Base-by-base conservation (phyloP, 495 filamentous ascomycete genomes). In the Hypoxylon subgilvum region DNA sequence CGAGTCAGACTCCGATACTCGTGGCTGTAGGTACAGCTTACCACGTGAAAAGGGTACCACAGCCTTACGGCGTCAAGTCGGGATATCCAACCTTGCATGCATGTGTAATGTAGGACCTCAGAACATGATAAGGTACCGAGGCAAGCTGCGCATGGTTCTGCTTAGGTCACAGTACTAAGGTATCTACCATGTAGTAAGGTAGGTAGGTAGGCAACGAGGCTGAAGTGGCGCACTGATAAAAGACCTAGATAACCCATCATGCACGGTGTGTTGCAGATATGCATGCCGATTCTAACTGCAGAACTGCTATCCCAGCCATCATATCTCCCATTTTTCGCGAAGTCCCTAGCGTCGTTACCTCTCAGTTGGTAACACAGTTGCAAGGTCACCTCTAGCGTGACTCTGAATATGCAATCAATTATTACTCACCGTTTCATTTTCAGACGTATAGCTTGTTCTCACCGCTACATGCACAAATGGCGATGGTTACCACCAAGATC, bases 221-320 rank as follows among this genome's bases (percentile, higher is more conserved):
- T 58, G 55, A 58, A 40, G 31, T 51, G 23, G 44, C 32, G 22
- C 27, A 46, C 34, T 41, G 45, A 52, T 32, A 47, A 46, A 34
- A 2, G 13, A 9, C 9, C 8, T 17, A 28, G 42, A 39, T 21
- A 23, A 32, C 30, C 27, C 39, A 50, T 17, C 35, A 48, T 51
- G 61, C 42, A 28, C 19, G 61, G 61, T 58, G 61, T 64, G 54
- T 58, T 64, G 50, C 61, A 64, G 61, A 54, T 52, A 64, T 63
- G 60, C 60, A 63, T 14, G 53, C 27, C 53, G 48, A 49, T 52
- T 46, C 52, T 63, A 63, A 53, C 53, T 63, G 60, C 60, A 63
- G 52, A 40, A 12, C 40, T 42, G 17, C n/a, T 38, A 28, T 53
- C 43, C 53, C 18, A 57, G 30, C 47, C 13, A 40, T 46, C n/a